Conservation (phyloP, 208 protist species). For the Crithidia expoeki region DNA sequence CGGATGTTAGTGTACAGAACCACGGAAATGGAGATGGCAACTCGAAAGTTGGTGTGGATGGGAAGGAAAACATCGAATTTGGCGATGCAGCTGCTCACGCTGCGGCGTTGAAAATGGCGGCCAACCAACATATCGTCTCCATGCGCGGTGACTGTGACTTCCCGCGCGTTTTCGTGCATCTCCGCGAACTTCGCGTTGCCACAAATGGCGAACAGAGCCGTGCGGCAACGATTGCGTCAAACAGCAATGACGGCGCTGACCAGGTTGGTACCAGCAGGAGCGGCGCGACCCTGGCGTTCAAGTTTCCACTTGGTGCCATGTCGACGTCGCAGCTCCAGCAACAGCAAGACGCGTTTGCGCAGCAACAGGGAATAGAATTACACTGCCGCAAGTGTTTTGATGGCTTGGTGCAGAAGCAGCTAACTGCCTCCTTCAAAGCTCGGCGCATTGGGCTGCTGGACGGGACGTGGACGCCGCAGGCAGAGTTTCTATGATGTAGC, state of each 20-base stretch:
- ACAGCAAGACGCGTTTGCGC: slow-evolving; percentile 12
- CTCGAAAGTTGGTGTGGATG: not conserved
- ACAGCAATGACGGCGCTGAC: too few species aligned
- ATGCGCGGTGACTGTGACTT: slow-evolving; percentile 87
- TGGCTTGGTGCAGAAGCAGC: slow-evolving; percentile 54
- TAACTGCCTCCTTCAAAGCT: slow-evolving; percentile 50
- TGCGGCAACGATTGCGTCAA: not conserved
- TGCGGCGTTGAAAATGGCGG: slow-evolving; percentile 26
- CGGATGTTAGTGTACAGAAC: not conserved
- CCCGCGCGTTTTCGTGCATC: slow-evolving; percentile 83
- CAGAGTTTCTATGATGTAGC: slow-evolving; percentile 57
- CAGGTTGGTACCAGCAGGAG: not conserved
- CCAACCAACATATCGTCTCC: slow-evolving; percentile 31
- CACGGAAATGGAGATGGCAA: not conserved
- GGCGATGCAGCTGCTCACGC: slow-evolving; percentile 20
- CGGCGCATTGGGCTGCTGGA: slow-evolving; percentile 69
- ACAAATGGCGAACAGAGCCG: slow-evolving; percentile 15
- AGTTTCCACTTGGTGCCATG: not conserved
- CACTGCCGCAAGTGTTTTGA: slow-evolving; percentile 89
- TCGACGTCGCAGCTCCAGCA: slow-evolving; percentile 1
- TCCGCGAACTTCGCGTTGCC: slow-evolving; percentile 60
- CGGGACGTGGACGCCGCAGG: slow-evolving; percentile 80
- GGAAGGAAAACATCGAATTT: not conserved
- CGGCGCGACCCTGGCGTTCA: not conserved
- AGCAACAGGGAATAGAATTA: slow-evolving; percentile 42